Evolutionary conservation across 2,329 filamentous ascomycete species (phyloP), one percentile per base, ranked within the genome.

Genomic region (Drechslerella coelobrocha): DNA sequence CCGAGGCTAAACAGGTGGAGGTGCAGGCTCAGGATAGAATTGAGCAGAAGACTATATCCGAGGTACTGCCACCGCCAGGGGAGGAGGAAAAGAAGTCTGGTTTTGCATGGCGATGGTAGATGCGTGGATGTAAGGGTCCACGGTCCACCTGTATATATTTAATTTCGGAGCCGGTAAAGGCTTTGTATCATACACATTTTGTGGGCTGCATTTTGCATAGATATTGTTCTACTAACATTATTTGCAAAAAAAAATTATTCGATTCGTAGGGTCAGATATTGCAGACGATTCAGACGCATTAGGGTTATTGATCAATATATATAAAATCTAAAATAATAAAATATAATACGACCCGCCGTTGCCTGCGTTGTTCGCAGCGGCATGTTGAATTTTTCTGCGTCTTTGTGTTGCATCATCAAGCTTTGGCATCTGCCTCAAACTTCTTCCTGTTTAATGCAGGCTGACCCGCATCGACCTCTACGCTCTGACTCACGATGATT

Each of bases 381-480:
- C n/a, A 48, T 53, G 47, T 61, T 43, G 24, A 54, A 47, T 62
- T 62, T 62, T 62, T 53, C 48, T 47, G 48, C 47, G 34, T 45
- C 23, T 45, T 62, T 62, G 59, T 34, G 59, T 54, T 62, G 59
- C 59, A 53, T 53, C 59, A 62, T 62, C 43, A n/a, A 19, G 24
- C 9, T 24, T 5, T n/a, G 7, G 2, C 24, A 10, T 48, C n/a
- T 34, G 26, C 41, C 50, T 50, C 55, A 59, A 50, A 48, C 23
- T 2, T 2, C 26, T 14, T 10, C 21, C 8, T 10, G n/a, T n/a
- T n/a, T n/a, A n/a, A n/a, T n/a, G n/a, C n/a, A n/a, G n/a, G 9
- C 26, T 29, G 6, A 2, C 50, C 8, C 17, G 14, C 14, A 7
- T 31, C 21, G 10, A 26, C 26, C n/a, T 53, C 21, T 39, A 5